These are phyloP conservation scores for Orychophragmus violaceus DNA, from an alignment of 345 rosid genomes.

Conservation along the genomic window DNA sequence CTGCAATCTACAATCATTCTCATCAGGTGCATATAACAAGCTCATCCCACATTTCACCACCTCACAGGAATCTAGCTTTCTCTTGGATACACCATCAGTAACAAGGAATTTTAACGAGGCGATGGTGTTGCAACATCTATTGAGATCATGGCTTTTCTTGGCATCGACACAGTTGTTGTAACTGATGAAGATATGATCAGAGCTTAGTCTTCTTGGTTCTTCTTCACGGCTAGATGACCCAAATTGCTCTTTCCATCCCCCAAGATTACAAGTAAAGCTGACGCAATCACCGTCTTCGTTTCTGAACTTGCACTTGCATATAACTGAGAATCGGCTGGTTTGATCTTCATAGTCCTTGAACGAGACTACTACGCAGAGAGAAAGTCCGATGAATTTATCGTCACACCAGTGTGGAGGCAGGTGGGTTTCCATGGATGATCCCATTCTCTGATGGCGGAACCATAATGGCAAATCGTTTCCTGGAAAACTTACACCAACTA, in stretches of 20 bases:
- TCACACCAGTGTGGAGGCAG: constrained; percentile 28
- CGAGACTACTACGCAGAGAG: constrained; percentile 4
- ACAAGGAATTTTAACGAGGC: constrained; percentile 21
- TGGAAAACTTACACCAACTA: constrained; percentile 16
- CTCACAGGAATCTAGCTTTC: constrained; percentile 15
- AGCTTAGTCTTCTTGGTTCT: constrained; percentile 14
- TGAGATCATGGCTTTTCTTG: constrained; percentile 12
- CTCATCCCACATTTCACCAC: constrained; percentile 31
- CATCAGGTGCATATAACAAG: constrained; percentile 20
- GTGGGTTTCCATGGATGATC: constrained; percentile 21
- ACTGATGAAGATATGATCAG: constrained; percentile 27
- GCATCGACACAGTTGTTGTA: constrained; percentile 14
- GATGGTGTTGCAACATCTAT: constrained; percentile 11
- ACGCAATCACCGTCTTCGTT: constrained; percentile 4
- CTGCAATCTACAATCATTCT: constrained; percentile 21
- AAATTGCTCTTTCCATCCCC: constrained; percentile 17
- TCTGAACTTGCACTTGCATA: constrained; percentile 20
- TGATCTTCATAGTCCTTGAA: constrained; percentile 17
- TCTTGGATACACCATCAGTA: constrained; percentile 14
- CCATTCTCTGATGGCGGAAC: constrained; percentile 31
- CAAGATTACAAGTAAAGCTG: constrained; percentile 18
- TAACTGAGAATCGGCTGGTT: not conserved
- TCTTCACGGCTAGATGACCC: constrained; percentile 20
- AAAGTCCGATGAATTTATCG: constrained; percentile 6
- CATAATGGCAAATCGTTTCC: constrained; percentile 26